Percentiles rank a stretch among this genome's conserved stretches.
phyloP scores from a whole-genome alignment of 2,329 filamentous ascomycete genomes.

The Teratosphaeria zuluensis region DNA sequence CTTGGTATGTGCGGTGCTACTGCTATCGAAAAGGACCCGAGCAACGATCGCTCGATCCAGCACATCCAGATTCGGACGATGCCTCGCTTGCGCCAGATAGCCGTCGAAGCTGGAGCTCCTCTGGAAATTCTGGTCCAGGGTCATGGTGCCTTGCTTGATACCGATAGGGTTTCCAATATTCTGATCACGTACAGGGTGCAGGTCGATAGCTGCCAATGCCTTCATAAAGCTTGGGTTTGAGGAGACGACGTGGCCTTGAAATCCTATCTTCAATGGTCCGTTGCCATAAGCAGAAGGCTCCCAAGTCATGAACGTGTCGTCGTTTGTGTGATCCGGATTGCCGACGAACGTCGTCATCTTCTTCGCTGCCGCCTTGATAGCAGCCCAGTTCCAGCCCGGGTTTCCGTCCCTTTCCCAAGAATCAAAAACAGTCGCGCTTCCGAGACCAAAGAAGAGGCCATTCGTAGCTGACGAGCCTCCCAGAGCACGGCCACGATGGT shows the following conservation, averaged over 20 bases:
- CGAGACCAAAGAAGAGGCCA: constrained; percentile 21
- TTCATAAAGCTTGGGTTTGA: constrained; percentile 6
- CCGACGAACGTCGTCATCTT: background rate
- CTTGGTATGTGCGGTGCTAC: constrained; percentile 9
- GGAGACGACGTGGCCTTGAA: constrained; percentile 4
- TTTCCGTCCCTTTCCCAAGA: constrained; percentile 24
- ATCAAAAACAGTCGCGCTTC: constrained; percentile 23
- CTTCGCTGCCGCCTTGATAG: background rate
- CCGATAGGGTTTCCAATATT: background rate
- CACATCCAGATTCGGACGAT: constrained; percentile 21
- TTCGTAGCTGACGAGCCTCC: background rate
- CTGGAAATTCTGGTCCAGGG: background rate
- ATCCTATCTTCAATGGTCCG: constrained; percentile 15
- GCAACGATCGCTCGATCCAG: constrained; percentile 21
- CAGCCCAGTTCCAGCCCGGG: background rate
- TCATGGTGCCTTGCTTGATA: background rate
- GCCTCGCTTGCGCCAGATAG: constrained; percentile 22
- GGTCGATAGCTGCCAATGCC: constrained; percentile 17
- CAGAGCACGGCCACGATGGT: background rate
- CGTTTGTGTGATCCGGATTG: background rate
- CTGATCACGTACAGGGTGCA: background rate
- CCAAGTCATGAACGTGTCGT: background rate
- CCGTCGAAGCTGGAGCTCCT: constrained; percentile 15
- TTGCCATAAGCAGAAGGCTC: constrained; percentile 2
- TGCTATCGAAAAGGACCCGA: constrained; percentile 17